Percentiles rank a stretch among this genome's conserved stretches.
Evolutionary conservation across 2,329 filamentous ascomycete species (phyloP).

Genomic region (Xylariales sp.): DNA sequence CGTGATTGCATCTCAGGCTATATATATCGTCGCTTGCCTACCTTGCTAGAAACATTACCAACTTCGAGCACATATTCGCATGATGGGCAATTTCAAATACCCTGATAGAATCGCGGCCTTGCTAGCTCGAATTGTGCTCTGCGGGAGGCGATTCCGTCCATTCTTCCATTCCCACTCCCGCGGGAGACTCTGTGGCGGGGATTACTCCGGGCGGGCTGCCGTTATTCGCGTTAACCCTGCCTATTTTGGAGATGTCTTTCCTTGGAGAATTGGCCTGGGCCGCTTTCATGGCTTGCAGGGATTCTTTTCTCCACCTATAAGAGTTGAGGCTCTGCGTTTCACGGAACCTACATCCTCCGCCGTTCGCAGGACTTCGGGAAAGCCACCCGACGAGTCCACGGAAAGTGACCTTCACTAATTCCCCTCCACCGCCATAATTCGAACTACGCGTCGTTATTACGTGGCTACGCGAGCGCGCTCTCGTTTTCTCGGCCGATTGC

Average conservation of each 20-base stretch:
- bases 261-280: slow-evolving; percentile 3
- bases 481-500: neutral
- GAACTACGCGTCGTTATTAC: no score
- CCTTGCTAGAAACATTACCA: neutral
- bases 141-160: neutral
- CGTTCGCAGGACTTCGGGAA: slow-evolving; percentile 7
- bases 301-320: slow-evolving; percentile 34
- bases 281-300: slow-evolving; percentile 12
- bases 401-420: neutral
- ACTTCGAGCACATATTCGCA: neutral
- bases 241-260: neutral
- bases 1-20: slow-evolving; percentile 28
- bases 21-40: slow-evolving; percentile 1
- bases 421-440: neutral
- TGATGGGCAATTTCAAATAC: neutral
- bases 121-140: slow-evolving; percentile 16
- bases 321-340: slow-evolving; percentile 28
- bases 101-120: neutral
- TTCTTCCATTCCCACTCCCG: neutral
- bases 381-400: slow-evolving; percentile 2
- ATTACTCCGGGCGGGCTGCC: slow-evolving; percentile 12
- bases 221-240: slow-evolving; percentile 25
- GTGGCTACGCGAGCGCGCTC: neutral
- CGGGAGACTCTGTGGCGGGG: slow-evolving; percentile 2
- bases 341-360: slow-evolving; percentile 36